Base-by-base conservation (phyloP, 305 asterid species). In the Rubia tinctorum region DNA sequence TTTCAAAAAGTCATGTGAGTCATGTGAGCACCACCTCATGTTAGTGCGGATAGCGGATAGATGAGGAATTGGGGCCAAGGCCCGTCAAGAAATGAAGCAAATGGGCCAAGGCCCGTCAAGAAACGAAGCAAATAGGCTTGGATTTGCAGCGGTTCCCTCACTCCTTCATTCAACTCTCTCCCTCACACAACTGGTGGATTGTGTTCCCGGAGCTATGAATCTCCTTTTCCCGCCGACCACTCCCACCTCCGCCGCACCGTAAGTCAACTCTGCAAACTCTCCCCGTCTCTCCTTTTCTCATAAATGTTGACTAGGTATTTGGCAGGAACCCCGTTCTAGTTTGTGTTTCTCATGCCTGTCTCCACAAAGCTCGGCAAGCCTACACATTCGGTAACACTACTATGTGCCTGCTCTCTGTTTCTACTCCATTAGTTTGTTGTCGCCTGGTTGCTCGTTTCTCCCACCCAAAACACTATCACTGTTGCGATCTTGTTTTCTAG, bases 191-290 rank as follows among this genome's bases (percentile, higher is more conserved):
- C 42, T 20, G 56, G 37, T 44, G 69, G 69, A 39, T 12, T 66
- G 55, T n/a, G 47, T 42, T 37, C 69, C 49, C 17, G 51, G 40
- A 69, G 65, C 30, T 39, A 75, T 75, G 79, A 61, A 34, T 67
- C 7, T 56, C 20, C 69, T 65, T 15, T 22, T 55, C 14, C 53
- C 63, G 40, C 64, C 49, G 30, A 9, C 59, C 23, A 6, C 71
- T 62, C 12, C 66, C 49, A 25, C 53, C 6, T 8, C 75, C 30
- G 14, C 79, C 12, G 47, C 79, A 10, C 55, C 23, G 80, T 76
- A 58, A 76, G 80, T 39, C 34, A 40, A 20, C 25, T n/a, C 53
- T 25, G 22, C 62, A 8, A 10, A 5, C 18, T 43, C 8, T 34
- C 20, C 39, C 0, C 39, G 39, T 25, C 18, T 37, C n/a, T 44